Evolutionary conservation across 2,329 filamentous ascomycete species (phyloP), one percentile per base, ranked within the genome.

Genomic region (Rutstroemia sp.): DNA sequence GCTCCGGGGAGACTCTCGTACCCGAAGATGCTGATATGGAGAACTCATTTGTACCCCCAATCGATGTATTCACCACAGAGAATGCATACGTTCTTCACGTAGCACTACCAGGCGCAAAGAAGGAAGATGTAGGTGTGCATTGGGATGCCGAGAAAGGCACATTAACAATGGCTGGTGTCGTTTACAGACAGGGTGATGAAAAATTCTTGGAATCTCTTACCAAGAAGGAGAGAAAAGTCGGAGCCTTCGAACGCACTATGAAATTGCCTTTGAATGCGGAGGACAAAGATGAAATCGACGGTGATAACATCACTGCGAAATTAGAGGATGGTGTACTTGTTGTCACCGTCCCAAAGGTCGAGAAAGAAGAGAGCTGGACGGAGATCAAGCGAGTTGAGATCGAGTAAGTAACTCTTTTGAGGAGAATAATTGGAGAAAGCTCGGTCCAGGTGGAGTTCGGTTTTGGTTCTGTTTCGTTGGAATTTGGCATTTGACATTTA

Each of bases 261-360:
- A 76, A 78, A 27, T 75, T 95, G 25, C 80, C 68, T 66, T 41
- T 78, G 74, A 16, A 78, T 73, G 17, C 75, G 72, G 46, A 75
- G 8, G 76, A 76, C 30, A 80, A 81, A 30, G 82, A 84, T 7
- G 77, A 79, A 60, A 75, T 94, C 16, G 85, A 91, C 64, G 80
- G 76, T 1, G 78, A 85, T 49, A 76, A 72, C 23, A 92, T 94
- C 66, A 79, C 76, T 2, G 88, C 89, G 2, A 89, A 83, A 73
- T 78, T 95, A 72, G 86, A 90, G 70, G 87, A 94, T 67, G 89
- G 89, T 5, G 74, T 95, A 1, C 70, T 95, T 63, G 75, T 85
- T 38, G 77, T 95, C n/a, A 83, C 81, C n/a, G 81, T 95, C 1
- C 88, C 88, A 7, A 92, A 90, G 75, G 66, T 81, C 7, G 82